Evolutionary conservation across 441 rosid genomes (phyloP).

Genomic region (Eutrema salsugineum): DNA sequence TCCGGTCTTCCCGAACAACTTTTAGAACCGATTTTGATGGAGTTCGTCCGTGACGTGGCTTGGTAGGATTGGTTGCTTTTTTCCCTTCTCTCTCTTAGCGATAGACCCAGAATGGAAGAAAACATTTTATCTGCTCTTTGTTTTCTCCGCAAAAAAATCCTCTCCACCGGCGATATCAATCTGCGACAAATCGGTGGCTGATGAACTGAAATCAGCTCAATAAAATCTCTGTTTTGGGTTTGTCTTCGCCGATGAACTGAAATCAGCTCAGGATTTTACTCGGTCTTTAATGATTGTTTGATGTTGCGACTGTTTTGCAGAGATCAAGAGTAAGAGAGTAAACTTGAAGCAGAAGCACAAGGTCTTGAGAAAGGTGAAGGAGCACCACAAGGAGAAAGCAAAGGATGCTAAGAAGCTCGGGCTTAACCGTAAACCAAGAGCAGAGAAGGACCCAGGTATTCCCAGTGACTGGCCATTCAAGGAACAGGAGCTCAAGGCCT

Average conservation of each 20-base stretch:
- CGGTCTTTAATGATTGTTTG: neutral
- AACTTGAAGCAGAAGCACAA: constrained; percentile 81
- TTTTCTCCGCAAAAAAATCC: too few relatives aligned
- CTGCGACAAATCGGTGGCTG: too few relatives aligned
- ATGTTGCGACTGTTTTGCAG: constrained; percentile 35
- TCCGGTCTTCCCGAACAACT: too few relatives aligned
- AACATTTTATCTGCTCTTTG: too few relatives aligned
- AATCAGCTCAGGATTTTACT: neutral
- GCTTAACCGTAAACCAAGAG: constrained; percentile 46
- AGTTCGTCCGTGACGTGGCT: too few relatives aligned
- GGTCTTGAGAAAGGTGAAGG: constrained; percentile 83
- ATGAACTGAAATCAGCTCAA: too few relatives aligned
- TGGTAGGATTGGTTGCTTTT: too few relatives aligned
- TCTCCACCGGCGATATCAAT: too few relatives aligned
- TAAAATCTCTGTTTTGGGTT: neutral
- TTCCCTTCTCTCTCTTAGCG: too few relatives aligned
- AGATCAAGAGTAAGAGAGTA: constrained; percentile 94
- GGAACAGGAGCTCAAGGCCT: constrained; percentile 96
- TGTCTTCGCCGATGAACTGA: neutral
- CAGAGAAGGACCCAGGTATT: constrained; percentile 95
- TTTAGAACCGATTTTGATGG: too few relatives aligned
- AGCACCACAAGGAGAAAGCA: constrained; percentile 93
- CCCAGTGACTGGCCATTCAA: constrained; percentile 99
- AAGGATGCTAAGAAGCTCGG: constrained; percentile 90
- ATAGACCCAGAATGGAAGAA: too few relatives aligned